These are phyloP conservation scores for Arctium minus DNA, from an alignment of 129 eudicot genomes.

Conservation along the genomic window DNA sequence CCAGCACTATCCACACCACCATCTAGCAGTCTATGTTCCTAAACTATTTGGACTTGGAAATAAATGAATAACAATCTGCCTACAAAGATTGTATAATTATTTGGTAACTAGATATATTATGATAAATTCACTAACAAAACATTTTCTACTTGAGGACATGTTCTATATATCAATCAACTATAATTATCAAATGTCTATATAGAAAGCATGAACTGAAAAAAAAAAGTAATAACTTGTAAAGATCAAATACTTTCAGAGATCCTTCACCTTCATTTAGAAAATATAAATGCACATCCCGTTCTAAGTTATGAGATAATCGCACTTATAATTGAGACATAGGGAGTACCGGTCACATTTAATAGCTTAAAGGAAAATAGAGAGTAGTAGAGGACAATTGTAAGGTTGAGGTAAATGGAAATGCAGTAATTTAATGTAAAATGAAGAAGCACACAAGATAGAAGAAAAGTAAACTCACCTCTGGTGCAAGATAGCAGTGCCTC, in stretches of 20 bases:
- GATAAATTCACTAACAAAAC: background rate
- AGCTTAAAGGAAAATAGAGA: background rate
- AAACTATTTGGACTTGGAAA: too few relatives aligned
- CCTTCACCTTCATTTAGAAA: background rate
- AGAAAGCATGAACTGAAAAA: too few relatives aligned
- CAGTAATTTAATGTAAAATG: background rate
- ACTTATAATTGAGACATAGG: background rate
- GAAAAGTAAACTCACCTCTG: conserved; percentile 59
- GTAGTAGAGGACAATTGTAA: background rate
- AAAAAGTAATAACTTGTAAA: background rate
- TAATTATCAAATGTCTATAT: background rate
- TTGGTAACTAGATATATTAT: background rate
- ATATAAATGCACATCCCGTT: background rate
- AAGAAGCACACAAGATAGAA: background rate
- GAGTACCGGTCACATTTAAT: background rate
- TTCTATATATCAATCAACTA: background rate
- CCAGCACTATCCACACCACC: too few relatives aligned
- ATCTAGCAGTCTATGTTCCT: too few relatives aligned
- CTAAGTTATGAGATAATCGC: background rate
- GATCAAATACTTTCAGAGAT: background rate
- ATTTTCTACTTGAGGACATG: background rate
- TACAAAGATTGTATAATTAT: background rate
- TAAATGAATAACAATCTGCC: too few relatives aligned
- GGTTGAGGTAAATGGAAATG: background rate
- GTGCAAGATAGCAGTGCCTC: conserved; percentile 99